Conservation (phyloP, 2,329 filamentous ascomycete genomes). For the Aspergillus transmontanensis region DNA sequence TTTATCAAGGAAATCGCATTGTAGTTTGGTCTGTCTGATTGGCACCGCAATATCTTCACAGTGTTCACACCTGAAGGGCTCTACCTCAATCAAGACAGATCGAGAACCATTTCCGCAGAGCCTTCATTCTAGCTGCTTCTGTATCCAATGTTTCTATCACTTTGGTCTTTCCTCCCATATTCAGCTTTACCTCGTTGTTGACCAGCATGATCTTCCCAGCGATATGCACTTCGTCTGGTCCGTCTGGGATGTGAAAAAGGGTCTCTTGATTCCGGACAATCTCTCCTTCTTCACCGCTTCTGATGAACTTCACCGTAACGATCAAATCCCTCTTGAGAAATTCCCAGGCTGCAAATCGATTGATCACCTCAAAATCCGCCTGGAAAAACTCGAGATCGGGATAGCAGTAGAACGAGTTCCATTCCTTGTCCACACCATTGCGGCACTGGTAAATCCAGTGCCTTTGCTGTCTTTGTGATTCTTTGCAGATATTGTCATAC, state of each 20-base stretch:
- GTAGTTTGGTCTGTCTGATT: too few species aligned
- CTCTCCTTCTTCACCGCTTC: slow-evolving; percentile 21
- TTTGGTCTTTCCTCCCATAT: slow-evolving; percentile 46
- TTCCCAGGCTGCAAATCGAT: slow-evolving; percentile 38
- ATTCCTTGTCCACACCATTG: slow-evolving; percentile 36
- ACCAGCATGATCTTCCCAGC: slow-evolving; percentile 33
- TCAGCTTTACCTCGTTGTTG: slow-evolving; percentile 40
- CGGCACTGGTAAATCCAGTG: slow-evolving; percentile 57
- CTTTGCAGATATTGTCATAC: slow-evolving; percentile 51
- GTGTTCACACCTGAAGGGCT: too few species aligned
- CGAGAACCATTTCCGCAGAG: slow-evolving; percentile 47
- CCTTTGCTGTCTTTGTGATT: slow-evolving; percentile 41
- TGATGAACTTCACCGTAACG: slow-evolving; percentile 44
- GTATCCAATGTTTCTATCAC: slow-evolving; percentile 43
- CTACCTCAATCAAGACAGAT: slow-evolving; percentile 30
- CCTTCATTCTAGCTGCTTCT: slow-evolving; percentile 48
- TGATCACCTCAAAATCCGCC: slow-evolving; percentile 44
- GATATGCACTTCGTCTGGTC: slow-evolving; percentile 26
- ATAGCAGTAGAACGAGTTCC: slow-evolving; percentile 49
- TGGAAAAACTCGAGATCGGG: slow-evolving; percentile 42
- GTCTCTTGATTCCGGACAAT: neutral
- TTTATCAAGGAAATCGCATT: too few species aligned
- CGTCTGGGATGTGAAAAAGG: neutral
- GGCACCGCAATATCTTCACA: too few species aligned
- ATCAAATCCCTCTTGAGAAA: slow-evolving; percentile 34